Conservation (phyloP, 345 rosid species). For the Camelina laxa region DNA sequence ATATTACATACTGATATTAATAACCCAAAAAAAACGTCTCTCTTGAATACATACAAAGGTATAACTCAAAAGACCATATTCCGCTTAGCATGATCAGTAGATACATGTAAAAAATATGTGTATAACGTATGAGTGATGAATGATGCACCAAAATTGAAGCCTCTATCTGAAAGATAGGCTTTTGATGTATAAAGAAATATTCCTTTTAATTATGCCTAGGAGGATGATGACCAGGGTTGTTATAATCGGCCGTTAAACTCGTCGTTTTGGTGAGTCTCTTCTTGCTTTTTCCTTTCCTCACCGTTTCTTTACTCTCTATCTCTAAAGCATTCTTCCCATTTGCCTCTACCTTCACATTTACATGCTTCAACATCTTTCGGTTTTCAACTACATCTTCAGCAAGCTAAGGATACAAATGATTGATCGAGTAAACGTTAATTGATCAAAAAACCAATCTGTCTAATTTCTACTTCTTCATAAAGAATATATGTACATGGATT, state of each 20-base stretch:
- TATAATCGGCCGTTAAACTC: constrained; percentile 46
- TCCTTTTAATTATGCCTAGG: constrained; percentile 41
- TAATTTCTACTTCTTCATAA: not conserved
- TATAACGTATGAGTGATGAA: not conserved
- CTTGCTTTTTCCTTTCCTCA: constrained; percentile 28
- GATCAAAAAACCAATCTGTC: not conserved
- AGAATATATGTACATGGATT: not conserved
- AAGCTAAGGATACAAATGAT: constrained; percentile 15
- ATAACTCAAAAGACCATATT: constrained; percentile 12
- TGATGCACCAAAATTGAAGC: constrained; percentile 40
- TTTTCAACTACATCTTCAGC: constrained; percentile 13
- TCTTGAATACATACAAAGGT: constrained; percentile 29
- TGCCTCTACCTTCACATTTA: constrained; percentile 11
- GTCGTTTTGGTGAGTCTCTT: constrained; percentile 38
- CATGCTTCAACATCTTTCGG: constrained; percentile 34
- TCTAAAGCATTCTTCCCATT: constrained; percentile 27
- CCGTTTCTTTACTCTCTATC: constrained; percentile 34
- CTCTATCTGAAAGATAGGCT: constrained; percentile 15
- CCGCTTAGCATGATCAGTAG: constrained; percentile 22
- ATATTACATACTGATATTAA: not conserved
- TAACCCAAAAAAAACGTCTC: constrained; percentile 17
- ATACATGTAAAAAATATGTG: constrained; percentile 20
- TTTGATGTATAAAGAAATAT: not conserved
- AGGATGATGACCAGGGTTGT: constrained; percentile 44
- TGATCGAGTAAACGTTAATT: not conserved